phyloP scores from a whole-genome alignment of 2,329 filamentous ascomycete genomes.

The Septoria petroselini region DNA sequence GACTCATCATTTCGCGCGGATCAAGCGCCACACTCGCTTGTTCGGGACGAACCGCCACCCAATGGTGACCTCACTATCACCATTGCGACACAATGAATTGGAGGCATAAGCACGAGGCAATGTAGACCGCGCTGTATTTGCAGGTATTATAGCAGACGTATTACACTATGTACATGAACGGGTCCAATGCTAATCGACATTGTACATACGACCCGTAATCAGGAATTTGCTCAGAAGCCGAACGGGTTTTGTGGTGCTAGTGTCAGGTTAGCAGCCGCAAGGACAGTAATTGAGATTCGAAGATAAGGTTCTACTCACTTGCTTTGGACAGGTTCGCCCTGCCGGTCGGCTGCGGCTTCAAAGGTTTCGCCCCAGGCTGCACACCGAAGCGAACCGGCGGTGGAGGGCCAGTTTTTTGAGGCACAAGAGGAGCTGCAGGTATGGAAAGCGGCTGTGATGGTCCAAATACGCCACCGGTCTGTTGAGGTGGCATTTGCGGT shows the following conservation, averaged over 20 bases:
- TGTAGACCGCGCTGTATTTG: slow-evolving; percentile 1
- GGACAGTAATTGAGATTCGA: slow-evolving; percentile 9
- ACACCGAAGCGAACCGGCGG: slow-evolving; percentile 89
- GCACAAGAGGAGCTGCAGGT: slow-evolving; percentile 60
- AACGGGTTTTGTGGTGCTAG: slow-evolving; percentile 68
- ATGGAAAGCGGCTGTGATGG: slow-evolving; percentile 31
- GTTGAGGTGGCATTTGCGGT: slow-evolving; percentile 57
- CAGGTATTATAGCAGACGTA: slow-evolving; percentile 19
- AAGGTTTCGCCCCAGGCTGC: slow-evolving; percentile 66
- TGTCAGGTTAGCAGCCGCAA: slow-evolving; percentile 2
- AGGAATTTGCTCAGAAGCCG: slow-evolving; percentile 52
- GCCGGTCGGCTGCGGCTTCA: slow-evolving; percentile 83
- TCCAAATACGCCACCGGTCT: slow-evolving; percentile 45
- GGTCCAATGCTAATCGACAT: slow-evolving; percentile 18
- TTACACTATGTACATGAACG: slow-evolving; percentile 27
- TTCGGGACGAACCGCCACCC: too few relatives aligned
- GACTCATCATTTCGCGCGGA: neutral
- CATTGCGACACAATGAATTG: neutral
- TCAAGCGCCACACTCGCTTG: neutral
- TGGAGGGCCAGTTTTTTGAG: slow-evolving; percentile 80
- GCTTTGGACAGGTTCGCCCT: slow-evolving; percentile 89
- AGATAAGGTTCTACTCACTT: slow-evolving; percentile 72
- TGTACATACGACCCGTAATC: slow-evolving; percentile 4
- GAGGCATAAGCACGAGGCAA: neutral
- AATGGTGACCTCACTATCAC: neutral